Percentiles rank a stretch among this genome's conserved stretches.
Evolutionary conservation across 208 protist species (phyloP).

Genomic region (Trypanosoma boissoni): DNA sequence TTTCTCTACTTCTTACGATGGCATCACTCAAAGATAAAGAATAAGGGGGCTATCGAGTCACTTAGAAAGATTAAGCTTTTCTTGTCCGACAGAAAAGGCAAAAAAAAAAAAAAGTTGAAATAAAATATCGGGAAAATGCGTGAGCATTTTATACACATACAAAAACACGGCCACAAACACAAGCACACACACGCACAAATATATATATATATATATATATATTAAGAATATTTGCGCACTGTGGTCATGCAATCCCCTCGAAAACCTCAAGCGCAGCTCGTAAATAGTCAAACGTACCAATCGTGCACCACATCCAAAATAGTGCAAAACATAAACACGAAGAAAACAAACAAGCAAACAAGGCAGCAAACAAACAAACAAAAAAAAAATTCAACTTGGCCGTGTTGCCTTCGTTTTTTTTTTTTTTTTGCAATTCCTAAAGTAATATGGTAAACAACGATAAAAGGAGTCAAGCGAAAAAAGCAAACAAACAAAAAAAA

Average conservation of each 20-base stretch:
- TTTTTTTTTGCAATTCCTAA: not conserved
- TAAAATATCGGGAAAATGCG: not conserved
- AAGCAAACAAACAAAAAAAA: not conserved
- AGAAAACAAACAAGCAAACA: conserved; percentile 1
- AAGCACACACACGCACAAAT: not conserved
- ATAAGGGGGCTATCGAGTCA: no score
- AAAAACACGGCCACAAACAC: not conserved
- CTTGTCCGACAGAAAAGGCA: no score
- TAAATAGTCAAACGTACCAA: no score
- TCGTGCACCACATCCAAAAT: no score
- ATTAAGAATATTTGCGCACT: not conserved
- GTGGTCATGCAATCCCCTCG: not conserved
- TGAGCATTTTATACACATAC: not conserved
- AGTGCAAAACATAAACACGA: not conserved
- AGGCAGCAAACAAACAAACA: conserved; percentile 3
- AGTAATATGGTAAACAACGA: not conserved
- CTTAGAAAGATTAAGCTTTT: no score
- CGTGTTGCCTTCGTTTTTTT: not conserved
- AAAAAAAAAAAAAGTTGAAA: conserved; percentile 2
- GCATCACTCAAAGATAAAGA: no score
- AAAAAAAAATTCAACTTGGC: not conserved
- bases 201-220: not conserved
- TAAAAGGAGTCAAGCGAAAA: not conserved
- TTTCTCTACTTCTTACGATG: no score
- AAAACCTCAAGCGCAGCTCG: no score